A percentile compares a stretch with the other conserved stretches of the same genome.
Conservation (phyloP, 495 filamentous ascomycete species). For the Podospora australis region DNA sequence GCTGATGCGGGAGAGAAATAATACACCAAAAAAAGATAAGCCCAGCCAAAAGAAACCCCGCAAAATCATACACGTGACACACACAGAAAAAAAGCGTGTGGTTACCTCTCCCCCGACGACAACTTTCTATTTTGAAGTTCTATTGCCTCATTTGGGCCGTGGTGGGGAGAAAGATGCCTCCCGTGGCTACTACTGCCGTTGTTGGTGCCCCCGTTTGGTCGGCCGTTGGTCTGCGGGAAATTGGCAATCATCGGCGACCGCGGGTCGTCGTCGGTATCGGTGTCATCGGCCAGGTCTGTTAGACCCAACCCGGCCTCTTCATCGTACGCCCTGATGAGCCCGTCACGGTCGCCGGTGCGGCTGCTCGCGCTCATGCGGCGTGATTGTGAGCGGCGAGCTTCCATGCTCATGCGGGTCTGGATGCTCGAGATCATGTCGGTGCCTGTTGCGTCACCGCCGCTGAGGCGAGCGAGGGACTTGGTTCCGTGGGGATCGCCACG, state of each 20-base stretch:
- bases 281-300: slow-evolving; percentile 62
- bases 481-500: slow-evolving; percentile 82
- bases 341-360: slow-evolving; percentile 62
- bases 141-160: slow-evolving; percentile 32
- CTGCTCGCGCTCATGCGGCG: slow-evolving; percentile 52
- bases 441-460: slow-evolving; percentile 67
- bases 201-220: slow-evolving; percentile 7
- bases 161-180: slow-evolving; percentile 9
- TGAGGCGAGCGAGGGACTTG: slow-evolving; percentile 55
- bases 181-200: slow-evolving; percentile 15
- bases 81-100: too few relatives aligned
- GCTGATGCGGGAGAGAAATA: too few relatives aligned
- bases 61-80: too few relatives aligned
- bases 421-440: slow-evolving; percentile 86
- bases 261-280: slow-evolving; percentile 52
- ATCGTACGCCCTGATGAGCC: slow-evolving; percentile 78
- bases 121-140: slow-evolving; percentile 39
- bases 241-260: slow-evolving; percentile 27
- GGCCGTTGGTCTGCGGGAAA: slow-evolving; percentile 6
- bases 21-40: too few relatives aligned
- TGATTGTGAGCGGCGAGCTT: slow-evolving; percentile 56
- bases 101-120: slow-evolving; percentile 24
- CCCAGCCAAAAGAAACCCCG: too few relatives aligned
- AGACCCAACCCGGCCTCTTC: slow-evolving; percentile 58
- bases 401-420: slow-evolving; percentile 88